phyloP scores from a whole-genome alignment of 805 yeast species.

The Starmerella vaccinii region DNA sequence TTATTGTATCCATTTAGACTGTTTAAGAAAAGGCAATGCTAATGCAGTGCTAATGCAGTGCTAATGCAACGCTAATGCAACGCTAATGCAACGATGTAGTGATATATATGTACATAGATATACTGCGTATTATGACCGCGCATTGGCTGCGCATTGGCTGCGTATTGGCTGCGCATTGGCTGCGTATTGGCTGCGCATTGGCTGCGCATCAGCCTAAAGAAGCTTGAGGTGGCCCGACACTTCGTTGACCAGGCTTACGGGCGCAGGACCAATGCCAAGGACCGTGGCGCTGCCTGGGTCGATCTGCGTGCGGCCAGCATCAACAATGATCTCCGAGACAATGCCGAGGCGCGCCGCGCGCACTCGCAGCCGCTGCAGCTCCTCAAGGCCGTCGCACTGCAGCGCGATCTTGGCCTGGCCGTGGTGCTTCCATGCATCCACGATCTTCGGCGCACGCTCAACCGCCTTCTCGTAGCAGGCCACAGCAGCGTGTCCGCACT shows the following conservation, averaged over 20 bases:
- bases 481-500: constrained; percentile 95
- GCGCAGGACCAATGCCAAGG: constrained; percentile 96
- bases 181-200: background rate
- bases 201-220: constrained; percentile 36
- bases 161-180: too few species aligned
- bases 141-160: too few species aligned
- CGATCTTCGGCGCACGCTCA: constrained; percentile 50
- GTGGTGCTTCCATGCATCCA: constrained; percentile 62
- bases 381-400: constrained; percentile 48
- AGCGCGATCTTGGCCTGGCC: constrained; percentile 95
- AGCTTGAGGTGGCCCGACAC: constrained; percentile 71
- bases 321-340: constrained; percentile 73
- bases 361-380: constrained; percentile 66
- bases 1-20: constrained; percentile 35
- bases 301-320: constrained; percentile 94
- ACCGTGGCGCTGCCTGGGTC: constrained; percentile 96
- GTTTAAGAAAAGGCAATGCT: too few species aligned
- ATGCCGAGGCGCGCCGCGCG: constrained; percentile 71
- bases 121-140: too few species aligned
- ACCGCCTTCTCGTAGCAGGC: constrained; percentile 61
- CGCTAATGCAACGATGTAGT: too few species aligned
- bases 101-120: too few species aligned
- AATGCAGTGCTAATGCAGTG: too few species aligned
- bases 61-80: too few species aligned
- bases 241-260: constrained; percentile 62